Evolutionary conservation across 768 basidiomycete species (phyloP).

Genomic region (Gyrodon lividus): DNA sequence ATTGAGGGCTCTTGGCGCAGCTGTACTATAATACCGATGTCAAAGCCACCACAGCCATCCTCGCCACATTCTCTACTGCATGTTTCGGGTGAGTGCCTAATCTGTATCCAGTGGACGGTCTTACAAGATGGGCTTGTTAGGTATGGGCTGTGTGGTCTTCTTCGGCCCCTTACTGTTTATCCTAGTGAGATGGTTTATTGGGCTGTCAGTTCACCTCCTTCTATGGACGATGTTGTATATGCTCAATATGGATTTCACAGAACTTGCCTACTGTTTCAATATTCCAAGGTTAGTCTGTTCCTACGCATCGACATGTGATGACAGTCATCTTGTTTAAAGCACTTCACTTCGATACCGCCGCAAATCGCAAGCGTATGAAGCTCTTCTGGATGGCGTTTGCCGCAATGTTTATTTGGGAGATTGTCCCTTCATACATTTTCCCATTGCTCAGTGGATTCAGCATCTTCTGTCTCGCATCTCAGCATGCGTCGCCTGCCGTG

Average conservation of each 20-base stretch:
- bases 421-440: constrained; percentile 39
- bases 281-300: constrained; percentile 46
- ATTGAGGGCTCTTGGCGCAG: constrained; percentile 26
- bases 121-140: constrained; percentile 28
- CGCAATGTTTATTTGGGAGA: constrained; percentile 30
- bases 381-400: constrained; percentile 52
- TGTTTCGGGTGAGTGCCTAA: constrained; percentile 50
- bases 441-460: constrained; percentile 62
- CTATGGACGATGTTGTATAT: neutral
- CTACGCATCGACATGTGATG: constrained; percentile 17
- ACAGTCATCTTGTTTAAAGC: constrained; percentile 35
- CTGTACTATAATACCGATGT: constrained; percentile 61
- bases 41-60: constrained; percentile 51
- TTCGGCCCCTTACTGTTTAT: constrained; percentile 58
- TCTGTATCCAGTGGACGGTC: neutral
- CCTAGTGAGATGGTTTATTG: constrained; percentile 67
- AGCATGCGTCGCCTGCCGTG: constrained; percentile 14
- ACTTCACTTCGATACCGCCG: constrained; percentile 46
- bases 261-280: constrained; percentile 56
- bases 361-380: constrained; percentile 48
- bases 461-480: constrained; percentile 58
- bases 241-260: constrained; percentile 20
- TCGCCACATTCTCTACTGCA: constrained; percentile 63
- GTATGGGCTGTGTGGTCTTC: constrained; percentile 58
- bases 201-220: constrained; percentile 35